These are phyloP conservation scores for Mycosphaerella arachidis DNA, from an alignment of 2,329 filamentous ascomycete genomes.

Conservation along the genomic window DNA sequence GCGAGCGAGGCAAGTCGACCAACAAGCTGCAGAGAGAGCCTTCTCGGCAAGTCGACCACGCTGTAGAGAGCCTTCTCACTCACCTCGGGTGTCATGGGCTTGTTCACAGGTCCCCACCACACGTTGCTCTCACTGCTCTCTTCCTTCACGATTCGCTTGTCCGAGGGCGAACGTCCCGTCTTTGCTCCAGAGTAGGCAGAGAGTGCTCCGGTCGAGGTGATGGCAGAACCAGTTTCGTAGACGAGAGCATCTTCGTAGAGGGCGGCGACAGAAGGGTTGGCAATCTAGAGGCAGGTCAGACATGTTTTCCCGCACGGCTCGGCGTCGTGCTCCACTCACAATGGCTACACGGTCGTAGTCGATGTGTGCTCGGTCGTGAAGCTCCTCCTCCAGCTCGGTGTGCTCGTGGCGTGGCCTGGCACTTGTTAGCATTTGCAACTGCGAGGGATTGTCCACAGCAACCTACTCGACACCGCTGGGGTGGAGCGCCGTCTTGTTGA, in stretches of 20 bases:
- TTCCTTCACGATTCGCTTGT: conserved; percentile 97
- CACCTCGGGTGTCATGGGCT: conserved; percentile 96
- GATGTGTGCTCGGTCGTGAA: conserved; percentile 96
- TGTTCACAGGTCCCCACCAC: conserved; percentile 99
- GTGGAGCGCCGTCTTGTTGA: conserved; percentile 92
- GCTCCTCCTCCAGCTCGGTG: conserved; percentile 95
- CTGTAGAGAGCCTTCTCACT: conserved; percentile 40
- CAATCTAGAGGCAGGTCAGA: conserved; percentile 50
- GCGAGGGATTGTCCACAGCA: conserved; percentile 29
- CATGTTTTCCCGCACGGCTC: background rate
- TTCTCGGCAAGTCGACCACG: background rate
- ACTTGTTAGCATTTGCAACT: conserved; percentile 9
- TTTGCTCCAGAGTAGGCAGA: conserved; percentile 98
- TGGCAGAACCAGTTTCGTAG: conserved; percentile 96
- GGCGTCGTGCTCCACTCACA: conserved; percentile 51
- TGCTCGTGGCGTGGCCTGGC: conserved; percentile 75
- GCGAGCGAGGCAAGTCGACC: background rate
- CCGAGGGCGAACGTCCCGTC: conserved; percentile 91
- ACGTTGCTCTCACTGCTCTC: conserved; percentile 81
- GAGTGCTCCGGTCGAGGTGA: conserved; percentile 89
- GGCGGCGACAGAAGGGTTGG: conserved; percentile 90
- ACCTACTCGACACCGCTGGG: conserved; percentile 85
- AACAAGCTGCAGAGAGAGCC: background rate
- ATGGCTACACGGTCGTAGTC: conserved; percentile 98
- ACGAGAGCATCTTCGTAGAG: conserved; percentile 98